phyloP scores from a whole-genome alignment of 73 alveolate species.

The Halteria grandinella region DNA sequence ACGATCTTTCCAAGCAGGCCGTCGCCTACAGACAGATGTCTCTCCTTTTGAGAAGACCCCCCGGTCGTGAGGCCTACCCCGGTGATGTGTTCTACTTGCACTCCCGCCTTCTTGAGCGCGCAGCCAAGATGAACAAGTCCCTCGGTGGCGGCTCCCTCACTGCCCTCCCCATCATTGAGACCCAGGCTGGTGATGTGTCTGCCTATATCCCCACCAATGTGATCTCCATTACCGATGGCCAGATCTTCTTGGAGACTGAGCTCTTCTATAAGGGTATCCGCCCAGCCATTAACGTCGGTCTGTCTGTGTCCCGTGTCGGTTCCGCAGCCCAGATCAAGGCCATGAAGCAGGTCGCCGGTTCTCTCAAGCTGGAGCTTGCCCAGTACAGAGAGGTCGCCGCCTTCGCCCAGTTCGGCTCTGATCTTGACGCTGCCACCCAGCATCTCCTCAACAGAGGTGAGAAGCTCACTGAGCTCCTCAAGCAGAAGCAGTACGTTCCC shows the following conservation, averaged over 20 bases:
- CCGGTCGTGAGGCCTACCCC: slow-evolving; percentile 98
- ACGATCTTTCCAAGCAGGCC: slow-evolving; percentile 96
- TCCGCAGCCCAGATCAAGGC: slow-evolving; percentile 97
- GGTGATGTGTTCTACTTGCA: slow-evolving; percentile 85
- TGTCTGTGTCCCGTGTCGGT: slow-evolving; percentile 98
- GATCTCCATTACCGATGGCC: slow-evolving; percentile 98
- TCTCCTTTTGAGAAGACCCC: slow-evolving; percentile 94
- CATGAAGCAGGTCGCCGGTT: slow-evolving; percentile 97
- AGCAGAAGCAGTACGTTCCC: slow-evolving; percentile 92
- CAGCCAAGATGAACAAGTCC: slow-evolving; percentile 92
- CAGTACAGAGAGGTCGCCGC: slow-evolving; percentile 98
- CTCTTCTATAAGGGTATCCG: slow-evolving; percentile 97
- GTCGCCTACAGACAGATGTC: slow-evolving; percentile 97
- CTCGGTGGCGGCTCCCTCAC: slow-evolving; percentile 96
- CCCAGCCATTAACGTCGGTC: slow-evolving; percentile 99
- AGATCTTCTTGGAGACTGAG: slow-evolving; percentile 96
- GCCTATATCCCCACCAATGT: slow-evolving; percentile 98
- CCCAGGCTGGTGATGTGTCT: slow-evolving; percentile 98
- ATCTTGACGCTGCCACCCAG: slow-evolving; percentile 97
- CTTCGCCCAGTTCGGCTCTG: slow-evolving; percentile 98
- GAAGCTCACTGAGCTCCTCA: slow-evolving; percentile 86
- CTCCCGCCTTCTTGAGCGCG: slow-evolving; percentile 90
- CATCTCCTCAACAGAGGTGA: slow-evolving; percentile 94
- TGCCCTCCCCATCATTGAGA: slow-evolving; percentile 97
- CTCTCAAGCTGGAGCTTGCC: slow-evolving; percentile 95